Evolutionary conservation across 345 rosid genomes (phyloP), one percentile per base, ranked within the genome.

Genomic region (Corchorus capsularis): DNA sequence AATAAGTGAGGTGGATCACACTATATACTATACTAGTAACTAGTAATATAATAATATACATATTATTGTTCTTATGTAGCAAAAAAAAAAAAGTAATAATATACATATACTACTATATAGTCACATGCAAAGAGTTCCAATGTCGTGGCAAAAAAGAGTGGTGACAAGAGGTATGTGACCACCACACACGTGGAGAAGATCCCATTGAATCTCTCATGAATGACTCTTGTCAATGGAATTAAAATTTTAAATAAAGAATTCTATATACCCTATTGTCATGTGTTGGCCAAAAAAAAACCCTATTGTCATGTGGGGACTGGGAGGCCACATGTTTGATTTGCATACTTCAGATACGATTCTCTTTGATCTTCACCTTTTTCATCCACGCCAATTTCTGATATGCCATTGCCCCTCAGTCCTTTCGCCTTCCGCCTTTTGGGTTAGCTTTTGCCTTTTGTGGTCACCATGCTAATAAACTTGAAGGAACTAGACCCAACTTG

Each of bases 171-270:
- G 35, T 32, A 8, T 63, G 64, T 62, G 68, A 75, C 69, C 72
- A 71, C 78, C 75, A 65, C 80, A 76, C 53, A 81, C 52, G 80
- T 78, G 86, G 80, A 19, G 70, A 37, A 13, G 71, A 73, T 73
- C 74, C 80, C 78, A 14, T 56, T 34, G 12, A 54, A 77, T 53
- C 73, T 63, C 59, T 6, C 32, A 55, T 71, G 83, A 74, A 59
- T 15, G 39, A 49, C 54, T 13, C 70, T 1, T n/a, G 49, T 45
- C 35, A 66, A 8, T 41, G 14, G 27, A 27, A 27, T 27, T 27
- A 27, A 27, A 27, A 27, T 27, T 27, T 27, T 27, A 17, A 64
- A 64, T 15, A n/a, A 1, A 59, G 2, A 59, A 3, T n/a, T n/a
- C n/a, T n/a, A n/a, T n/a, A n/a, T n/a, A 39, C 9, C 47, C 47